Evolutionary conservation across 2,329 filamentous ascomycete genomes (phyloP).

Genomic region (Fusarium sp.): DNA sequence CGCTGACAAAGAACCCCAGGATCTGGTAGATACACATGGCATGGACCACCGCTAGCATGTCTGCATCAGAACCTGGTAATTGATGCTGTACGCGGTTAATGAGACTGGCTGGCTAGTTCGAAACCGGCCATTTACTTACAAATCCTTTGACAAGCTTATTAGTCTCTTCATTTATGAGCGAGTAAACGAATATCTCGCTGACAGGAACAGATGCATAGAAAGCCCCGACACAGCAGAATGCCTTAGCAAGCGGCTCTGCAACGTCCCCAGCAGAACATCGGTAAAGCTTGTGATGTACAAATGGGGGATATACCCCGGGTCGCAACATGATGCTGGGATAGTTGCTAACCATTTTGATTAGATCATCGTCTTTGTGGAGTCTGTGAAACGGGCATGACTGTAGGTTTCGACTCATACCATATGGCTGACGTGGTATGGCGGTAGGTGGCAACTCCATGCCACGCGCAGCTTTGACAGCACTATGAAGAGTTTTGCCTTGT

Average conservation of each 20-base stretch:
- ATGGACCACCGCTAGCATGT: neutral
- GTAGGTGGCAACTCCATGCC: neutral
- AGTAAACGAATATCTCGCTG: neutral
- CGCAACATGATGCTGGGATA: neutral
- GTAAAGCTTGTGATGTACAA: neutral
- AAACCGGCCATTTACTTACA: neutral
- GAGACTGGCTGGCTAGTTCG: rapidly evolving
- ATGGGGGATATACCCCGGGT: neutral
- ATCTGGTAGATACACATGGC: neutral
- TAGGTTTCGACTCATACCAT: neutral
- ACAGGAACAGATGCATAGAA: neutral
- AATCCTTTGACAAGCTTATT: neutral
- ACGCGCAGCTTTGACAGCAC: neutral
- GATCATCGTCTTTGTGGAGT: neutral
- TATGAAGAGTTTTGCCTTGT: neutral
- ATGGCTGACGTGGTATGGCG: rapidly evolving
- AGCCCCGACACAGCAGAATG: neutral
- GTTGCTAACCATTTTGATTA: neutral
- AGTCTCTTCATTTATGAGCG: neutral
- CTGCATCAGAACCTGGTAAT: neutral
- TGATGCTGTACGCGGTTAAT: neutral
- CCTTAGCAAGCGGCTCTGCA: neutral
- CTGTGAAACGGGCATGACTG: neutral
- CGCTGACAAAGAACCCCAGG: neutral
- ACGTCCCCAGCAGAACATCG: neutral